Base-by-base conservation (phyloP, 2,329 filamentous ascomycete genomes). In the Sclerotinia borealis region DNA sequence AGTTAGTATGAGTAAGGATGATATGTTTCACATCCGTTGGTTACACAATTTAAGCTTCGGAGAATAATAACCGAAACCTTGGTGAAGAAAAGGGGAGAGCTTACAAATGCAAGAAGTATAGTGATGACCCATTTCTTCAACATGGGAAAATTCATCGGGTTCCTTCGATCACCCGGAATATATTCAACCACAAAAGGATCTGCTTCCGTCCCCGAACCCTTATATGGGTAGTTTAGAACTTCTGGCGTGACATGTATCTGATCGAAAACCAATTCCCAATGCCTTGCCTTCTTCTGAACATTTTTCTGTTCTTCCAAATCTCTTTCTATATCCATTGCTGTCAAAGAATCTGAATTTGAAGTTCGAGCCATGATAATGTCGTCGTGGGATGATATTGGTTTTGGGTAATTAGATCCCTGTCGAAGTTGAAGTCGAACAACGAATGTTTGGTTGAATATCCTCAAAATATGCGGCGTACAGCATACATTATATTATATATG, bases 191-290 rank as follows among this genome's bases (percentile, higher is more conserved):
- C 70, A 67, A 74, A 79, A 0, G 78, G 78, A 65, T 79, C 77
- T 1, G 75, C 70, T 31, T 75, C 72, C 0, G 77, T 79, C 0
- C 78, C 78, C 0, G 73, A 74, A 25, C 78, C 78, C 45, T 71
- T 67, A 60, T 75, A 76, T 7, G 74, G 70, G 68, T 79, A 75
- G 17, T 78, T 74, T 49, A 80, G 69, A 4, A 82, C 75, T 59
- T 79, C 76, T 50, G 76, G 74, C 0, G 78, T 81, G 51, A 83
- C 72, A 36, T 75, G 75, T 34, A 76, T 77, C 65, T 81, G 79
- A 64, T 81, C 76, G 22, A 74, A 64, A 22, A 82, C 76, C 55
- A 80, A 69, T 48, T 77, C 72, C 74, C 76, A 80, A 68, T 76
- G 70, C 19, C 65, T 50, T 27, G 68, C 65, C 25, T 58, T 65